Percentiles rank a stretch among this genome's conserved stretches.
phyloP scores from a whole-genome alignment of 2,329 filamentous ascomycete species.

The Epichloe gansuensis region DNA sequence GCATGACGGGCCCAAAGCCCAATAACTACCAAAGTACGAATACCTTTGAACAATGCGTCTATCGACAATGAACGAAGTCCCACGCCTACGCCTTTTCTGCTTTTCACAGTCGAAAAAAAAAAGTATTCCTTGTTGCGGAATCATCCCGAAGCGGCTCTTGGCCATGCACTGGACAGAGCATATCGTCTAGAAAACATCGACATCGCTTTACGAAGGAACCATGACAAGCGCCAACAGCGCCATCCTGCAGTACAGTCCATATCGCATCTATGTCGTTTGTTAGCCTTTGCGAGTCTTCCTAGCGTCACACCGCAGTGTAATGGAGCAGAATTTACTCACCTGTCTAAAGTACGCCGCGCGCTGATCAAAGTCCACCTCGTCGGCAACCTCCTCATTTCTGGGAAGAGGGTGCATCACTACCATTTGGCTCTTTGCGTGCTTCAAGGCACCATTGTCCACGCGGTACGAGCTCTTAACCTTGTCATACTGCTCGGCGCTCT shows the following conservation, averaged over 20 bases:
- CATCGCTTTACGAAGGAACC: conserved; percentile 22
- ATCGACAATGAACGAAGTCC: conserved; percentile 1
- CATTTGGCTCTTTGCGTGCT: conserved; percentile 85
- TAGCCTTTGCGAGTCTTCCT: not conserved
- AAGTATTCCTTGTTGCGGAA: not conserved
- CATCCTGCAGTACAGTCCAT: conserved; percentile 97
- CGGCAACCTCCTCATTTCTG: conserved; percentile 81
- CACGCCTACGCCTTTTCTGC: conserved; percentile 1
- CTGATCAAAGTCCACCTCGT: conserved; percentile 96
- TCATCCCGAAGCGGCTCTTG: not conserved
- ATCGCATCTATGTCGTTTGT: conserved; percentile 61
- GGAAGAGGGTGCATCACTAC: conserved; percentile 93
- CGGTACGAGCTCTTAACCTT: conserved; percentile 77
- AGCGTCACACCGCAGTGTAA: not conserved
- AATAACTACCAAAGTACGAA: conserved; percentile 1
- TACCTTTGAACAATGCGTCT: conserved; percentile 3
- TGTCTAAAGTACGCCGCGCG: conserved; percentile 97
- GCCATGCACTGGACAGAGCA: not conserved
- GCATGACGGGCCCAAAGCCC: not conserved
- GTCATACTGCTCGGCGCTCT: conserved; percentile 71
- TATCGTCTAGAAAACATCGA: not conserved
- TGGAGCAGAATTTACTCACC: conserved; percentile 49
- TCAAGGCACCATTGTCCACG: conserved; percentile 81
- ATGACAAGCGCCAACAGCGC: conserved; percentile 89
- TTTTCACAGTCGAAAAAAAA: not conserved